Evolutionary conservation across 257 asterid genomes (phyloP).

Genomic region (Thymus mandschuricus): DNA sequence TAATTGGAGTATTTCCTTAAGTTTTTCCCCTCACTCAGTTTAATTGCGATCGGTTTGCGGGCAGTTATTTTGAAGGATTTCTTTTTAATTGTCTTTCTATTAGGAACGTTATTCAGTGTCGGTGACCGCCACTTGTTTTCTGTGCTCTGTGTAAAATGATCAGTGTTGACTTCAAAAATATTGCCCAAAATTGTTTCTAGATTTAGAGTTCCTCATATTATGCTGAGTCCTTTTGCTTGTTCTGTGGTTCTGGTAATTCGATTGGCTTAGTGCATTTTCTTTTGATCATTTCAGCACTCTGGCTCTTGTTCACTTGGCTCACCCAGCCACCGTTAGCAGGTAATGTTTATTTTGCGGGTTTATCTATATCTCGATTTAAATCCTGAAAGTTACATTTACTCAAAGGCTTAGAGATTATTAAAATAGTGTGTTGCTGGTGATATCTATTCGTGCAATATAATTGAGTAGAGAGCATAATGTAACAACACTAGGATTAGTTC

Average conservation of each 20-base stretch:
- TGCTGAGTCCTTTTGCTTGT: slow-evolving; percentile 7
- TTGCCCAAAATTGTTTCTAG: slow-evolving; percentile 22
- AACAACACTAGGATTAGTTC: slow-evolving; percentile 20
- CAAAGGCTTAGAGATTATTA: background rate
- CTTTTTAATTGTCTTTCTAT: background rate
- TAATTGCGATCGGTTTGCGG: slow-evolving; percentile 33
- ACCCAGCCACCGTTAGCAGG: slow-evolving; percentile 33
- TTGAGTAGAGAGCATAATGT: slow-evolving; percentile 13
- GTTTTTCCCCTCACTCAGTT: slow-evolving; percentile 9
- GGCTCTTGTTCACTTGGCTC: slow-evolving; percentile 29
- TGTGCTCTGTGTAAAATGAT: slow-evolving; percentile 16
- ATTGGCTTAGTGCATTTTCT: slow-evolving; percentile 11
- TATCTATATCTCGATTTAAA: slow-evolving; percentile 13
- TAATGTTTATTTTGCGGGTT: slow-evolving; percentile 17
- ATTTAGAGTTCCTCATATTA: slow-evolving; percentile 20
- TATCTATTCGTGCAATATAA: background rate
- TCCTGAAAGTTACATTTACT: slow-evolving; percentile 13
- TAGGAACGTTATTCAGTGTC: slow-evolving; percentile 15
- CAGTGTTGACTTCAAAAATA: slow-evolving; percentile 30
- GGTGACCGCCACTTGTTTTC: background rate
- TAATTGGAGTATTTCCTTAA: slow-evolving; percentile 16
- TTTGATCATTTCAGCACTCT: slow-evolving; percentile 19
- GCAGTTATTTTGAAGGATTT: background rate
- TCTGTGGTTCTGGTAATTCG: slow-evolving; percentile 16
- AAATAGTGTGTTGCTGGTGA: slow-evolving; percentile 7